These are phyloP conservation scores for Rhodosporidiobolus sp. DNA, from an alignment of 768 basidiomycete genomes.

Conservation along the genomic window DNA sequence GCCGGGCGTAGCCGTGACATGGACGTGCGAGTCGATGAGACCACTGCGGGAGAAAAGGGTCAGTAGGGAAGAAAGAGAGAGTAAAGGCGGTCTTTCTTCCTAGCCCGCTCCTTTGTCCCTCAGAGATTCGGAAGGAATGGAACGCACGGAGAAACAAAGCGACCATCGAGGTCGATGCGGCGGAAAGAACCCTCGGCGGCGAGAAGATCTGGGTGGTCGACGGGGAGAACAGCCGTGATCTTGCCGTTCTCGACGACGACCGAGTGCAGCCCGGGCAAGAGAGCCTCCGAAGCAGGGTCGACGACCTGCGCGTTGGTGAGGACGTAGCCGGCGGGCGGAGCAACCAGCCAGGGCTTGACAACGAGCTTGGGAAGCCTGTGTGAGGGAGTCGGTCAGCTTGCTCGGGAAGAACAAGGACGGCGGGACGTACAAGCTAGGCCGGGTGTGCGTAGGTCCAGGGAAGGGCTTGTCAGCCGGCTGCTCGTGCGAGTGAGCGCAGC, in stretches of 20 bases:
- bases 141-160: conserved; percentile 50
- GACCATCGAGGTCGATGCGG: conserved; percentile 49
- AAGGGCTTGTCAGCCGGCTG: not conserved
- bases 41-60: conserved; percentile 42
- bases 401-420: not conserved
- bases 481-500: too few relatives aligned
- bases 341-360: conserved; percentile 52
- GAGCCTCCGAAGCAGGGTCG: conserved; percentile 45
- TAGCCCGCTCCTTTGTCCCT: too few relatives aligned
- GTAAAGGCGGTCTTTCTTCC: too few relatives aligned
- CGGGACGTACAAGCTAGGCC: not conserved
- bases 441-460: not conserved
- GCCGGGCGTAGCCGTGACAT: conserved; percentile 53
- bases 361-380: conserved; percentile 49
- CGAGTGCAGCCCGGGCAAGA: conserved; percentile 45
- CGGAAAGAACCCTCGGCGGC: conserved; percentile 27
- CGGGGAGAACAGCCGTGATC: conserved; percentile 44
- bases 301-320: conserved; percentile 50
- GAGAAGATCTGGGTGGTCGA: conserved; percentile 3
- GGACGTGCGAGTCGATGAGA: conserved; percentile 55
- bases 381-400: not conserved
- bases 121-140: too few relatives aligned
- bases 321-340: conserved; percentile 42
- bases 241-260: conserved; percentile 47
- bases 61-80: not conserved